Percentiles rank a stretch among this genome's conserved stretches.
Conservation (phyloP, 371 early-diverging fungal genomes). For the Mortierella sp. region DNA sequence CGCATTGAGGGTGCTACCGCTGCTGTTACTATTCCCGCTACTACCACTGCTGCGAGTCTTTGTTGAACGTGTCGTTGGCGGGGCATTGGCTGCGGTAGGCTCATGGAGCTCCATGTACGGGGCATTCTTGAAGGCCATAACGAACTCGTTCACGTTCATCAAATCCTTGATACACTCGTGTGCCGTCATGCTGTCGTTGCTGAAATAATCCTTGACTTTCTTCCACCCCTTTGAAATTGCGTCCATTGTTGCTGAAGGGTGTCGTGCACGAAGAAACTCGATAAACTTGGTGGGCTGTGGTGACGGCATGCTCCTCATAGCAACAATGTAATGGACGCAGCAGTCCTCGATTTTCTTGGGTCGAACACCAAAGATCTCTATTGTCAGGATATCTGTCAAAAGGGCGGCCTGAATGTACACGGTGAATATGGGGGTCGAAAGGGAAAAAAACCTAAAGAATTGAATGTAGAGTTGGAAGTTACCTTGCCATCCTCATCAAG, state of each 20-base stretch:
- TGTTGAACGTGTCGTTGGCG: background rate
- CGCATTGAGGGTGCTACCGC: slow-evolving; percentile 1
- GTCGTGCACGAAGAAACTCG: background rate
- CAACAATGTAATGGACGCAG: slow-evolving; percentile 3
- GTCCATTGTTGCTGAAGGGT: background rate
- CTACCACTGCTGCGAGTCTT: slow-evolving; percentile 1
- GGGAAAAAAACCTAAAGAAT: too few relatives aligned
- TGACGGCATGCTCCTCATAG: background rate
- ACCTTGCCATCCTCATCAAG: too few relatives aligned
- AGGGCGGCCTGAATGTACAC: too few relatives aligned
- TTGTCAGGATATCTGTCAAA: background rate
- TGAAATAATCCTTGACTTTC: slow-evolving; percentile 5
- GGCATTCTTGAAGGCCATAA: too few relatives aligned
- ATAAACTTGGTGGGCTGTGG: slow-evolving; percentile 1
- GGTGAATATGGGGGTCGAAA: too few relatives aligned
- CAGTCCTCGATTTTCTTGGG: slow-evolving; percentile 1
- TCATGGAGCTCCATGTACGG: too few relatives aligned
- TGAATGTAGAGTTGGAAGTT: too few relatives aligned
- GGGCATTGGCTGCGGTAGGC: too few relatives aligned
- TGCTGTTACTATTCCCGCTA: background rate
- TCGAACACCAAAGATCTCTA: slow-evolving; percentile 3
- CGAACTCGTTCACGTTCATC: too few relatives aligned
- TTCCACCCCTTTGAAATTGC: background rate
- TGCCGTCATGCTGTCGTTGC: background rate
- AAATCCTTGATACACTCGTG: background rate